A percentile compares a stretch with the other conserved stretches of the same genome.
Conservation (phyloP, 2,329 filamentous ascomycete species). For the Hypocrella siamensis region DNA sequence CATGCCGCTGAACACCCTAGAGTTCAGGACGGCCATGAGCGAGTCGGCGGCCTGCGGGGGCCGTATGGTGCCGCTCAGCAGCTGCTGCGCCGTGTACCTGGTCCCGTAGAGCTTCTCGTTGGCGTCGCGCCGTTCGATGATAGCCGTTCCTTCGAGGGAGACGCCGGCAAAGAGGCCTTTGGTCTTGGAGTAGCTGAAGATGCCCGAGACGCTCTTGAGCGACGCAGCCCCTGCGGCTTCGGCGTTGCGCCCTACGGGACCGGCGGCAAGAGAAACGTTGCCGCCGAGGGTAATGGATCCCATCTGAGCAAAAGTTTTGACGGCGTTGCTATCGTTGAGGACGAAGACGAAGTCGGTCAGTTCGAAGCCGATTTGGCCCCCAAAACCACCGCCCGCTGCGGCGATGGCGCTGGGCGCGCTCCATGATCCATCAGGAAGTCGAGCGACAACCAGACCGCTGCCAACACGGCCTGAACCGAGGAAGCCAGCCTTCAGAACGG, state of each 20-base stretch:
- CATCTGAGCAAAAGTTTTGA: slow-evolving; percentile 85
- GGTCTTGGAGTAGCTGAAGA: slow-evolving; percentile 96
- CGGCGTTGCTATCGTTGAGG: slow-evolving; percentile 77
- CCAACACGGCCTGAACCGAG: slow-evolving; percentile 70
- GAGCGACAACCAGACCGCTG: slow-evolving; percentile 67
- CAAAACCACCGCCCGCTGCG: slow-evolving; percentile 67
- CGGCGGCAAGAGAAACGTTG: slow-evolving; percentile 90
- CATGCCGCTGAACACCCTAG: slow-evolving; percentile 64
- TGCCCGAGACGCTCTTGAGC: slow-evolving; percentile 71
- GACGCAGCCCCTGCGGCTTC: slow-evolving; percentile 92
- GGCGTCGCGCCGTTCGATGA: slow-evolving; percentile 89
- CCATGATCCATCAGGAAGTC: slow-evolving; percentile 63
- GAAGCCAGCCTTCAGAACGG: slow-evolving; percentile 77
- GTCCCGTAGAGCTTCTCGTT: slow-evolving; percentile 92
- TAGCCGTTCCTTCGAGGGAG: slow-evolving; percentile 78
- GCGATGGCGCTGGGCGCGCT: slow-evolving; percentile 70
- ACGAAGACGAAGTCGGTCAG: slow-evolving; percentile 96
- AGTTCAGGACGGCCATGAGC: slow-evolving; percentile 72
- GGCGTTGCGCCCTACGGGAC: slow-evolving; percentile 84
- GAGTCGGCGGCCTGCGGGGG: slow-evolving; percentile 72
- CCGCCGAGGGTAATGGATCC: slow-evolving; percentile 87
- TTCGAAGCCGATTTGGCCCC: slow-evolving; percentile 77
- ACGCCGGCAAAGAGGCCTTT: slow-evolving; percentile 95
- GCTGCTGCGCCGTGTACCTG: slow-evolving; percentile 63
- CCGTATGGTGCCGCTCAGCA: slow-evolving; percentile 63